These are phyloP conservation scores for Diplosphaera chodatii DNA, from an alignment of 139 green algal species.

Conservation along the genomic window DNA sequence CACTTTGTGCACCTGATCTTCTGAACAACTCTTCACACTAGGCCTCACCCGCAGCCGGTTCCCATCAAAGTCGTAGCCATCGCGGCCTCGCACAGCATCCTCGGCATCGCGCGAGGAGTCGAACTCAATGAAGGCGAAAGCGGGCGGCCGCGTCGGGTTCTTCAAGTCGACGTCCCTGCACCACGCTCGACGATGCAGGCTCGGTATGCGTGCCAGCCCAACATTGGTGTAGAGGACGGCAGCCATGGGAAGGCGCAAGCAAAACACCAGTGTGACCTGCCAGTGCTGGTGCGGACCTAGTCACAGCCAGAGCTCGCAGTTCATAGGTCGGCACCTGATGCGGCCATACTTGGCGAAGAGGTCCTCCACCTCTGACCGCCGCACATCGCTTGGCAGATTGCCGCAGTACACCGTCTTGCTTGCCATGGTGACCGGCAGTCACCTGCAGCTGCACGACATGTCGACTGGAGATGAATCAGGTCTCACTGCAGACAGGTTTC, in stretches of 20 bases:
- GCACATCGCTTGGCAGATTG: conserved; percentile 74
- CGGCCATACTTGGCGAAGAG: conserved; percentile 62
- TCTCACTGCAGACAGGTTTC: too few relatives aligned
- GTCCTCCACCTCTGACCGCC: conserved; percentile 74
- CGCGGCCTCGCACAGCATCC: conserved; percentile 69
- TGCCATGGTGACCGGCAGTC: not conserved
- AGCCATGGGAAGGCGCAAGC: too few relatives aligned
- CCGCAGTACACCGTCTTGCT: conserved; percentile 17
- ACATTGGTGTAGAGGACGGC: too few relatives aligned
- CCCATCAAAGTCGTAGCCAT: conserved; percentile 84
- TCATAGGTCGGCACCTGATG: too few relatives aligned
- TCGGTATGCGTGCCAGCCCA: too few relatives aligned
- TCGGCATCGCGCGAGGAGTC: conserved; percentile 64
- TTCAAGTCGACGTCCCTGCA: conserved; percentile 70
- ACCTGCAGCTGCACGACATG: too few relatives aligned
- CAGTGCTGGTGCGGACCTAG: too few relatives aligned
- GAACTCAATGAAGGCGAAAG: conserved; percentile 83
- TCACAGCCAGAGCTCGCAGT: too few relatives aligned
- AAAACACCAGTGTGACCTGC: too few relatives aligned
- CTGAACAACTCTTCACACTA: too few relatives aligned
- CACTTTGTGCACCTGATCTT: too few relatives aligned
- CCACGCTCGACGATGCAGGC: too few relatives aligned
- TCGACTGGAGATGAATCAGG: not conserved
- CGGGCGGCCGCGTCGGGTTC: conserved; percentile 60
- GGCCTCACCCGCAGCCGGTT: conserved; percentile 42